Evolutionary conservation across 2,329 filamentous ascomycete species (phyloP), one percentile per base, ranked within the genome.

Genomic region (Teratosphaeria zuluensis): DNA sequence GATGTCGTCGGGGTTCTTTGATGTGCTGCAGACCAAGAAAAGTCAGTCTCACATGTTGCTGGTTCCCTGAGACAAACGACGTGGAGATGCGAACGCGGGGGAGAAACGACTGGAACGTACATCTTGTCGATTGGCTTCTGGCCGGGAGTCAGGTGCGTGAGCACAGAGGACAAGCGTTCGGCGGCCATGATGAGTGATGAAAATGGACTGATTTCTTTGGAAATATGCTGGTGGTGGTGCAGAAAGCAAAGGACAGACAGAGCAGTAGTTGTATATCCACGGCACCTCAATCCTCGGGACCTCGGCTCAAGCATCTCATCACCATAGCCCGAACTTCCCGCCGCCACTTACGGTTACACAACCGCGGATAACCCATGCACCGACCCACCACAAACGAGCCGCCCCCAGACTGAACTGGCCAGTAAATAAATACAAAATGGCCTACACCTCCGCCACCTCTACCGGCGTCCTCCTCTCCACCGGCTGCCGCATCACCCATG

Each of bases 1-100:
- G 57, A 99, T 82, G 79, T 99, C 94, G 73, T 97, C 92, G 66
- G 92, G 84, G 75, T 95, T 95, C 80, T 97, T 58, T 55, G 55
- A 56, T 1, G 57, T 61, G 57, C 58, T 63, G 46, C 53, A 48
- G 3, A 31, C 42, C 19, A 28, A 53, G 0, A 14, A 56, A 63
- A 52, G 64, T 61, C 58, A 95, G 90, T 9, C 95, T 38, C 95
- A 79, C 5, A 82, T 82, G 89, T 78, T 95, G 95, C 69, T 19
- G 7, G n/a, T 35, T 24, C 4, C 42, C 24, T 28, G 24, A 28
- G 2, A 2, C 12, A n/a, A 12, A 2, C 87, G 81, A 62, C 96
- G 82, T 1, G 35, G 60, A 57, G 92, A 67, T 89, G 85, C 59
- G 89, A 91, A 60, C 58, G 58, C 56, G 51, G 56, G 42, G 35